phyloP scores from a whole-genome alignment of 352 stramenopile genomes.

The Pythium pectinolyticum region DNA sequence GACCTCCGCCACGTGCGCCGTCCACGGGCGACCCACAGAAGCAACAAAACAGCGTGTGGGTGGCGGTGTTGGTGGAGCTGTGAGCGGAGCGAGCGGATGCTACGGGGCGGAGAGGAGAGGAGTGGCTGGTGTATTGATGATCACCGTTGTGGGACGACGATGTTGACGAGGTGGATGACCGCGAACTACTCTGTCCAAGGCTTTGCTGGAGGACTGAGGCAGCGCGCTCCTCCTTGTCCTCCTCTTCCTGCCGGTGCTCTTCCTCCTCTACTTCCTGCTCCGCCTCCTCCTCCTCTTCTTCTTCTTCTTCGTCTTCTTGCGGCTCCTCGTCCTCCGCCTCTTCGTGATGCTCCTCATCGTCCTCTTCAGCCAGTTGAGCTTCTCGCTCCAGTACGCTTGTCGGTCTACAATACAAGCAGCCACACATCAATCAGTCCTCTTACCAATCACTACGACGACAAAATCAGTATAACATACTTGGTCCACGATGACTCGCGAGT shows the following conservation, averaged over 20 bases:
- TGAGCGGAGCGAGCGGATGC: not conserved
- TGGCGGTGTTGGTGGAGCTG: not conserved
- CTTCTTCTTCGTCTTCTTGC: not conserved
- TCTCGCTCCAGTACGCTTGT: not conserved
- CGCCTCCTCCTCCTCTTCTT: slow-evolving; percentile 5
- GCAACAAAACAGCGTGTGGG: slow-evolving; percentile 64
- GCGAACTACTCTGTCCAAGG: not conserved
- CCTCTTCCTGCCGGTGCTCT: not conserved
- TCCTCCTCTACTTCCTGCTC: not conserved
- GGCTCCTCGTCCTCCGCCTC: not conserved
- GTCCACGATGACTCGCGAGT: slow-evolving; percentile 86
- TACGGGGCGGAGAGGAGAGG: not conserved
- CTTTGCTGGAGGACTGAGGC: too few relatives aligned
- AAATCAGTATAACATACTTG: slow-evolving; percentile 37
- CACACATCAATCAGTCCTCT: not conserved
- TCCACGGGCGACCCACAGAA: slow-evolving; percentile 63
- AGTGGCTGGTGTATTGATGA: not conserved
- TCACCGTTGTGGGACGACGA: slow-evolving; percentile 10
- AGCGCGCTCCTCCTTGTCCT: not conserved
- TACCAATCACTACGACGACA: not conserved
- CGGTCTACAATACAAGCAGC: not conserved
- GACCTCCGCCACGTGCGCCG: slow-evolving; percentile 30
- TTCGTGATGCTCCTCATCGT: not conserved
- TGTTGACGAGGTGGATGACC: slow-evolving; percentile 23
- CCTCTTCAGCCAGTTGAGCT: not conserved